Evolutionary conservation across 2,329 filamentous ascomycete genomes (phyloP).

Genomic region (Verticillium isaacii): DNA sequence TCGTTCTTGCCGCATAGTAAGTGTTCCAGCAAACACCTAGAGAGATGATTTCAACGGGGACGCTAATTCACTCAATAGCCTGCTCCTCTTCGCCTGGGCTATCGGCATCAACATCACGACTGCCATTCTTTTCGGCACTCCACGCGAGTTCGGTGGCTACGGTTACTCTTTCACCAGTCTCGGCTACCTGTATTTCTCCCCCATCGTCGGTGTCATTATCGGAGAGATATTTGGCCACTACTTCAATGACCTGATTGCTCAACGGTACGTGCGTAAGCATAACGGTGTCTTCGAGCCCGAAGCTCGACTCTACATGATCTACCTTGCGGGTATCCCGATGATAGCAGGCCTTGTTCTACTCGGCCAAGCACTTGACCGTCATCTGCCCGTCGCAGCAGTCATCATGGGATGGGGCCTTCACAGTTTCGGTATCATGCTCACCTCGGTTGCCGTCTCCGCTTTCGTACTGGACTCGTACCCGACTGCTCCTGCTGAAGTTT

Average conservation of each 20-base stretch:
- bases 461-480: constrained; percentile 47
- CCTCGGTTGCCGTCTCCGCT: constrained; percentile 40
- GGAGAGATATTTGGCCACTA: constrained; percentile 52
- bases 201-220: constrained; percentile 47
- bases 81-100: constrained; percentile 40
- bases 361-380: constrained; percentile 43
- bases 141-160: constrained; percentile 23
- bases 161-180: constrained; percentile 44
- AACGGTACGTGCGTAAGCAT: constrained; percentile 37
- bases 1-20: constrained; percentile 26
- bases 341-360: constrained; percentile 44
- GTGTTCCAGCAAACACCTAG: constrained; percentile 2
- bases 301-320: constrained; percentile 43
- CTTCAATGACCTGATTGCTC: constrained; percentile 47
- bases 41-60: not conserved
- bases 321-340: constrained; percentile 43
- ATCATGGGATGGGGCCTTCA: constrained; percentile 45
- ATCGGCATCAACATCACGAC: constrained; percentile 54
- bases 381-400: constrained; percentile 31
- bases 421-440: constrained; percentile 49
- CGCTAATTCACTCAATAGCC: constrained; percentile 9
- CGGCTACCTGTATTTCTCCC: constrained; percentile 55
- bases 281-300: constrained; percentile 53
- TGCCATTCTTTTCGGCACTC: constrained; percentile 44
- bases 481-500: constrained; percentile 39